Percentiles rank a stretch among this genome's conserved stretches.
These are phyloP conservation scores for Gynostemma pentaphyllum DNA, from an alignment of 306 rosid genomes.

Conservation along the genomic window DNA sequence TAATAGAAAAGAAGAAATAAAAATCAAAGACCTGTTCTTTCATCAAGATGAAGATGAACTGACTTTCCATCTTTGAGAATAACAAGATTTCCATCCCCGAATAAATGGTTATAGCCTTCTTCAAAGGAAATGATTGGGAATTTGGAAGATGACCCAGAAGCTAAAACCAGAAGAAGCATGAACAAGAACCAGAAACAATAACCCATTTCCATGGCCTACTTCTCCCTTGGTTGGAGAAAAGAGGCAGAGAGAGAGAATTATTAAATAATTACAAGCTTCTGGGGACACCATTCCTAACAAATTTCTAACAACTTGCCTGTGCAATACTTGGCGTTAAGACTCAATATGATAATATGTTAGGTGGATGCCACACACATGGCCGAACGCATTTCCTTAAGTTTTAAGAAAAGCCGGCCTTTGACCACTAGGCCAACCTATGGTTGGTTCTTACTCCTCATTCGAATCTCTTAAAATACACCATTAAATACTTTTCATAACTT, in stretches of 20 bases:
- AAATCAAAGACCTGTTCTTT: slow-evolving; percentile 53
- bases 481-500: no score
- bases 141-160: slow-evolving; percentile 30
- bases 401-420: no score
- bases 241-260: background rate
- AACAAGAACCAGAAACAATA: slow-evolving; percentile 17
- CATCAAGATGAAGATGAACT: slow-evolving; percentile 71
- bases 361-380: no score
- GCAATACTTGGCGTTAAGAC: no score
- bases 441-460: no score
- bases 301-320: no score
- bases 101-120: slow-evolving; percentile 74
- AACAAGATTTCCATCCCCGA: slow-evolving; percentile 65
- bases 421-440: no score
- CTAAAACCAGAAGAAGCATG: slow-evolving; percentile 14
- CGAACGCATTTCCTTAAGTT: no score
- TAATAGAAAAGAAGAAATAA: background rate
- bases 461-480: no score
- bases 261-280: no score
- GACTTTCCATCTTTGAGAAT: slow-evolving; percentile 61
- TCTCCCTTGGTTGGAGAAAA: background rate
- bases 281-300: no score
- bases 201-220: slow-evolving; percentile 31
- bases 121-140: slow-evolving; percentile 59
- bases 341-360: no score